Evolutionary conservation across 2,329 filamentous ascomycete species (phyloP).

Genomic region (Nigrograna mackinnonii): DNA sequence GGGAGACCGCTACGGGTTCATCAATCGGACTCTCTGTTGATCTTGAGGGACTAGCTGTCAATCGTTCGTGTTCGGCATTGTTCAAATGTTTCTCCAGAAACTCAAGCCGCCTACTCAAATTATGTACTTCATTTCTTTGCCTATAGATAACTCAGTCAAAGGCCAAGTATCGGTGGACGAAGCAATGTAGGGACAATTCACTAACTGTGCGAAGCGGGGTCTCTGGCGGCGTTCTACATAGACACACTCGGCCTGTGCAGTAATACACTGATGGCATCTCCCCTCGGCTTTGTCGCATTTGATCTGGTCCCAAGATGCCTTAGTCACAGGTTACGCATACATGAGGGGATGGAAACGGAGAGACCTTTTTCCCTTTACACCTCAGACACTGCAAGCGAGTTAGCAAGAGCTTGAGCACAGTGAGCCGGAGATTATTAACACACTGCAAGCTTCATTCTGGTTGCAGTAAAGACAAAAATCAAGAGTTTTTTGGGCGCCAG

Average conservation of each 20-base stretch:
- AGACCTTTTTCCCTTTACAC: slow-evolving; percentile 22
- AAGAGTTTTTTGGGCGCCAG: too few species aligned
- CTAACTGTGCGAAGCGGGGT: slow-evolving; percentile 21
- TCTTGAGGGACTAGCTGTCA: too few species aligned
- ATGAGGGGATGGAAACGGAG: not conserved
- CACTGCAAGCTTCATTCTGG: slow-evolving; percentile 1
- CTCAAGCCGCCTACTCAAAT: slow-evolving; percentile 25
- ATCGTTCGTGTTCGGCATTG: too few species aligned
- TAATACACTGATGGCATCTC: slow-evolving; percentile 28
- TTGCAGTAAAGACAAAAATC: too few species aligned
- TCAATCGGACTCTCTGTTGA: too few species aligned
- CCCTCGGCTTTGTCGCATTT: slow-evolving; percentile 31
- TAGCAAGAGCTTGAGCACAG: not conserved
- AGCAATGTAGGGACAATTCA: not conserved
- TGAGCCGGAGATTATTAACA: slow-evolving; percentile 1
- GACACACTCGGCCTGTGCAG: slow-evolving; percentile 24
- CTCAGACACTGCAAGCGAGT: slow-evolving; percentile 24
- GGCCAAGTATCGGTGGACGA: too few species aligned
- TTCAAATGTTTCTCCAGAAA: slow-evolving; percentile 27
- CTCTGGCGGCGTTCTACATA: slow-evolving; percentile 31
- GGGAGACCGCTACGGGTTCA: too few species aligned
- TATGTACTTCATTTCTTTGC: slow-evolving; percentile 19
- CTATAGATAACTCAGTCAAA: too few species aligned
- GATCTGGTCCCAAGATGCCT: slow-evolving; percentile 15
- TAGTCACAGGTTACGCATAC: not conserved